Base-by-base conservation (phyloP, 495 filamentous ascomycete species). In the Evansstolkia leycettana region DNA sequence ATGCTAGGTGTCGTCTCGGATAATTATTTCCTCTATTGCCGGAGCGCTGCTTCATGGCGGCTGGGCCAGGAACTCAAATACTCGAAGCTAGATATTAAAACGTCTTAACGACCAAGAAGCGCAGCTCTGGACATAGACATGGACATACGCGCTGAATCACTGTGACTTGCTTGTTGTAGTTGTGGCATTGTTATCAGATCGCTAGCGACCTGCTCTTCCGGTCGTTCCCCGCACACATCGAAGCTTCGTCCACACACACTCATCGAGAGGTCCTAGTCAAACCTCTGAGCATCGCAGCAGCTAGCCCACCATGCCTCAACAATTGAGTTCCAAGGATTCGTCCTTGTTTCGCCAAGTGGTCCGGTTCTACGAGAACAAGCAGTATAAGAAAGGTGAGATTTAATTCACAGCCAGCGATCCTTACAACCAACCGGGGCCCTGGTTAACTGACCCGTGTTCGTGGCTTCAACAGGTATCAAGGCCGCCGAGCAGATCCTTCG, bases 321-420 rank as follows among this genome's bases (percentile, higher is more conserved):
- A 72, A 61, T 72, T 96, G 55, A 77, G 66, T 53, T 74, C 84
- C 54, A 96, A 95, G 68, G 90, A 99, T 67, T 72, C 73, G 42
- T 76, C 87, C 55, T 77, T 94, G 65, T 96, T 99, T 65, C 80
- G 84, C 30, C 83, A 83, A 51, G 80, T 99, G 47, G 79, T 95
- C 41, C 88, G 88, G 57, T 73, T 82, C 58, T 99, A 95, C 72
- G 90, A 99, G 60, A 75, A 79, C 47, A 99, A 99, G 62, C 90
- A 95, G 57, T 94, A 95, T 69, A 99, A 96, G 65, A 92, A 94
- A 59, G 82, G 82, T 73, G 46, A 40, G 33, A 31, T 45, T 5
- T 33, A 41, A 33, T 41, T 39, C 33, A 10, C 17, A 12, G 20
- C 15, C 7, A 4, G 15, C 10, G 7, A 9, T 9, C 17, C 6